Percentiles rank a stretch among this genome's conserved stretches.
These are phyloP conservation scores for Mychonastes homosphaera DNA, from an alignment of 139 green algal species.

Conservation along the genomic window DNA sequence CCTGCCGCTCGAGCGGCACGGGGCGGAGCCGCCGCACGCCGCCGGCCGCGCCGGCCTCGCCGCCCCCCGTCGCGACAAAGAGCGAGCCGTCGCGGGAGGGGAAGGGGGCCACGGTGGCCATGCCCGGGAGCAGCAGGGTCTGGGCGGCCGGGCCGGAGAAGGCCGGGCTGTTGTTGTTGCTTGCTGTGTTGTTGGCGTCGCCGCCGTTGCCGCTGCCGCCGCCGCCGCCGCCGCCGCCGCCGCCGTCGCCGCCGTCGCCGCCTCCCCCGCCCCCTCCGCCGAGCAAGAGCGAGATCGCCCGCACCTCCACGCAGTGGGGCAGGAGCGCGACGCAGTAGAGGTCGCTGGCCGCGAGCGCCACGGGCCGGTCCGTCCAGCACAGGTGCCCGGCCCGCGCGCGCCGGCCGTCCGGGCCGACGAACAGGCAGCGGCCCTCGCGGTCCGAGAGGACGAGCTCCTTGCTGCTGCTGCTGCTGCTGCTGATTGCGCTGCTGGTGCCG, in stretches of 20 bases:
- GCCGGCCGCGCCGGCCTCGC: conserved; percentile 2
- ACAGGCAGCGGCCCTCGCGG: conserved; percentile 33
- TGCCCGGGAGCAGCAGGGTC: conserved; percentile 10
- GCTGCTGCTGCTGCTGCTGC: no score
- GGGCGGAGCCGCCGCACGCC: conserved; percentile 34
- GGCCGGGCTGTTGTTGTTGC: not conserved
- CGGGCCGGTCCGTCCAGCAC: conserved; percentile 35
- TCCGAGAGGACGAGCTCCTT: conserved; percentile 39
- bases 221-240: conserved; percentile 21
- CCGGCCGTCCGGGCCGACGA: conserved; percentile 38
- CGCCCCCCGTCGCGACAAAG: conserved; percentile 23
- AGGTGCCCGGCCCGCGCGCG: conserved; percentile 17
- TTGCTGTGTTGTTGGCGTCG: not conserved
- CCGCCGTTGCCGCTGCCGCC: conserved; percentile 26
- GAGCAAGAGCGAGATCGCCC: conserved; percentile 6
- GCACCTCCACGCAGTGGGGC: conserved; percentile 34
- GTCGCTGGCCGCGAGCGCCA: conserved; percentile 23
- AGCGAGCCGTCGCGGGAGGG: conserved; percentile 22
- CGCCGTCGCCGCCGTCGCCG: conserved; percentile 13
- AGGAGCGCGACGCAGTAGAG: conserved; percentile 48
- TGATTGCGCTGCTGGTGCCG: no score
- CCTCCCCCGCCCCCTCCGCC: conserved; percentile 21
- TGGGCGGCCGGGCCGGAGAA: no score
- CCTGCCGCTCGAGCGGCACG: conserved; percentile 41
- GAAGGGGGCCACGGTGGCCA: conserved; percentile 4